These are phyloP conservation scores for Penicillium sp. DNA, from an alignment of 2,329 filamentous ascomycete genomes.

Conservation along the genomic window DNA sequence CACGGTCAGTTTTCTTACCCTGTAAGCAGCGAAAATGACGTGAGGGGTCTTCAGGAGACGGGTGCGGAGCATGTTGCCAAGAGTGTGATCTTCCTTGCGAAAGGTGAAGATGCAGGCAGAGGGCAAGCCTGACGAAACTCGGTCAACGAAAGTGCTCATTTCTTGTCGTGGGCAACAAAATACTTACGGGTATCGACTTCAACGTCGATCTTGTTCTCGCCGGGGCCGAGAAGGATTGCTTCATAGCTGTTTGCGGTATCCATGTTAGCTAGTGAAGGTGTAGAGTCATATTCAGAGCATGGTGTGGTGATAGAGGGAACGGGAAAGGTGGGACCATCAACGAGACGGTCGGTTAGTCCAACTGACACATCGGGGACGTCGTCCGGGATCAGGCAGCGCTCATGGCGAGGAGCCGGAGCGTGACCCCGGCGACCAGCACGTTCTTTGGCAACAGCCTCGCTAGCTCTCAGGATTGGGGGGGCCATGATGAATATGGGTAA, in stretches of 20 bases:
- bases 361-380: conserved; percentile 24
- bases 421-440: conserved; percentile 14
- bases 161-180: background rate
- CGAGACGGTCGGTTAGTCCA: background rate
- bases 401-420: conserved; percentile 1
- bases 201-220: conserved; percentile 91
- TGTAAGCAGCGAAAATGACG: conserved; percentile 90
- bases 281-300: background rate
- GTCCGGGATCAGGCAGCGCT: conserved; percentile 4
- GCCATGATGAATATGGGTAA: background rate
- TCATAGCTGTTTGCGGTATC: conserved; percentile 69
- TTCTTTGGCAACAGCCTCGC: conserved; percentile 17
- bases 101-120: conserved; percentile 95
- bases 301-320: background rate
- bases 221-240: conserved; percentile 82
- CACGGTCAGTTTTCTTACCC: conserved; percentile 53
- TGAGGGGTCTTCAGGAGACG: conserved; percentile 82
- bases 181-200: conserved; percentile 82
- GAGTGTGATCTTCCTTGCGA: conserved; percentile 95
- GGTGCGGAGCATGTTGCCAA: conserved; percentile 84
- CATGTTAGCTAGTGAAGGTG: conserved; percentile 3
- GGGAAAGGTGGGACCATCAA: background rate
- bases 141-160: conserved; percentile 4
- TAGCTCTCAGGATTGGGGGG: conserved; percentile 5
- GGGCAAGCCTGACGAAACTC: conserved; percentile 68